A percentile compares a stretch with the other conserved stretches of the same genome.
These are phyloP conservation scores for Trichocladium antarcticum DNA, from an alignment of 495 filamentous ascomycete species.

Conservation along the genomic window DNA sequence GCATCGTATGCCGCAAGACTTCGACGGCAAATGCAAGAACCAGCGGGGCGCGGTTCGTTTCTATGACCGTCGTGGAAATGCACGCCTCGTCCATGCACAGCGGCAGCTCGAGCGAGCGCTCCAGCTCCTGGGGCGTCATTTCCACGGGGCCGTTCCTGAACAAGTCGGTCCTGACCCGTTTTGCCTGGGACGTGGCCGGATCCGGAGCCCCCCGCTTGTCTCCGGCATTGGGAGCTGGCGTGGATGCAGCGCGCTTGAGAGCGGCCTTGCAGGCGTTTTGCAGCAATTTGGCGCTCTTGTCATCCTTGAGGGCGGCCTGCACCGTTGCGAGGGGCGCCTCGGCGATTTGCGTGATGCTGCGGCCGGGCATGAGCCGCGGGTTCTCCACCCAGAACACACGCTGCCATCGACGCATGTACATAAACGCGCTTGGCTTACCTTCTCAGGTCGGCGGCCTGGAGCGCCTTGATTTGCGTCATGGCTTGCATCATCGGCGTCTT, in stretches of 20 bases:
- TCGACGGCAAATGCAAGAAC: constrained; percentile 70
- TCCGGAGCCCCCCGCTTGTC: constrained; percentile 29
- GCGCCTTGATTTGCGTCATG: constrained; percentile 54
- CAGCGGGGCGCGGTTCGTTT: constrained; percentile 70
- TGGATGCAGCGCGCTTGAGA: constrained; percentile 29
- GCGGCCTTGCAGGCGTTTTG: constrained; percentile 59
- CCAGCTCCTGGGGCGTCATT: constrained; percentile 50
- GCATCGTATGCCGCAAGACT: constrained; percentile 66
- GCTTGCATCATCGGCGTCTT: constrained; percentile 61
- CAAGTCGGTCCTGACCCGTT: constrained; percentile 33
- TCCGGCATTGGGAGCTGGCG: constrained; percentile 10
- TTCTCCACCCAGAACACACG: background rate
- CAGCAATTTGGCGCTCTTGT: constrained; percentile 56
- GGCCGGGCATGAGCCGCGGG: constrained; percentile 7
- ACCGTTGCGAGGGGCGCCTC: constrained; percentile 45
- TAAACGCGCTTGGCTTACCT: no score
- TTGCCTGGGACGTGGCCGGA: constrained; percentile 19
- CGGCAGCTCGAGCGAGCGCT: constrained; percentile 56
- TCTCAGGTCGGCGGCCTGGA: constrained; percentile 51
- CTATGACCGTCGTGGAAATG: constrained; percentile 45
- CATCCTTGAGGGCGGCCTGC: constrained; percentile 52
- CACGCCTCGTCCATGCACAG: constrained; percentile 45
- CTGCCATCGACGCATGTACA: no score
- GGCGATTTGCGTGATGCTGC: constrained; percentile 51
- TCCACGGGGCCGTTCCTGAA: constrained; percentile 29